Base-by-base conservation (phyloP, 495 filamentous ascomycete genomes). In the Penicillium samsonianum region DNA sequence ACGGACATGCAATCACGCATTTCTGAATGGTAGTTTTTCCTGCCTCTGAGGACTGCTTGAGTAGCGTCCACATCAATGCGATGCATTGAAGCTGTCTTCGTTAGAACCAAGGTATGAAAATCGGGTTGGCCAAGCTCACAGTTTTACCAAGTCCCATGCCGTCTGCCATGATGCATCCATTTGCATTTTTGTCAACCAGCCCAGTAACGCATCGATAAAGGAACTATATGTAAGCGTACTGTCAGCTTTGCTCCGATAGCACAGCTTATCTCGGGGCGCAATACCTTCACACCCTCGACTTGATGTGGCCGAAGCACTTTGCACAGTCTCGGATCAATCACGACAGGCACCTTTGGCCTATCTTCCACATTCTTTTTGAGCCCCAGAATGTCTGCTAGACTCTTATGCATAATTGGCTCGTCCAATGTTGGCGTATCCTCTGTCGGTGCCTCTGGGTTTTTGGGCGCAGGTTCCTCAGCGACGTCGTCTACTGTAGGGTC, bases 111-210 rank as follows among this genome's bases (percentile, higher is more conserved):
- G 35, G 38, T 17, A 45, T 0, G 20, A 25, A 10, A 30, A 20
- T 19, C 43, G 7, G 3, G 33, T 26, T n/a, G 17, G 6, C 5
- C 4, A 16, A 33, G 35, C 74, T 45, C 77, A 96, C 80, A 12
- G 94, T 99, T 76, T 99, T 99, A 44, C 94, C 94, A 31, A 99
- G 73, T 43, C 94, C 94, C 94, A 99, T 99, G 64, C 96, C 94
- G 68, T 99, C 94, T 61, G 94, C 94, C 94, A 99, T 99, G 69
- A 99, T 99, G 69, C 94, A 98, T 0, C 94, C 94, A 73, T 97
- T 90, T 22, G 95, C 95, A 55, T 92, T 94, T 42, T 87, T 82
- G 67, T 99, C 94, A 61, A 98, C 86, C 82, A 98, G 80, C 6
- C 94, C 94, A 23, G 93, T 98, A 19, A 91, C 91, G 69, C 90